phyloP scores from a whole-genome alignment of 2,329 filamentous ascomycete genomes.

The Leptosphaerulina australis region DNA sequence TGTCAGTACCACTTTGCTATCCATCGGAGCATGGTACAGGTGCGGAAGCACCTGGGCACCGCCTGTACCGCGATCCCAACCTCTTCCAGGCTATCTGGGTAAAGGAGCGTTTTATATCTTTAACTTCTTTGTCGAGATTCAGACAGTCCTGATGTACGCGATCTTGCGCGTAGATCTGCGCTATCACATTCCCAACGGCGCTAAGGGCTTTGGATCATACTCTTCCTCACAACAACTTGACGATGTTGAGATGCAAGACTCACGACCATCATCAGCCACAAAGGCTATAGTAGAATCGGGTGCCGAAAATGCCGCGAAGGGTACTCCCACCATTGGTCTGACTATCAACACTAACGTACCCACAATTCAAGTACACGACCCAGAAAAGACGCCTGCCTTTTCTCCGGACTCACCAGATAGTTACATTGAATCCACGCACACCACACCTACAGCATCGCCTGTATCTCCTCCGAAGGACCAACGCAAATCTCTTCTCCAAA shows the following conservation, averaged over 20 bases:
- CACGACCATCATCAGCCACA: constrained; percentile 19
- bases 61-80: constrained; percentile 52
- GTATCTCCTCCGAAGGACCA: constrained; percentile 8
- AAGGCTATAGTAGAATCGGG: background rate
- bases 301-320: background rate
- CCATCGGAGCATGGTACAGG: constrained; percentile 73
- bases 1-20: constrained; percentile 64
- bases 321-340: constrained; percentile 3
- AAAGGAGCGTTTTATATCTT: constrained; percentile 80
- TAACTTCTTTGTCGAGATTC: constrained; percentile 75
- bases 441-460: constrained; percentile 8
- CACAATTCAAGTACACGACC: constrained; percentile 8
- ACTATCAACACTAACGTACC: constrained; percentile 12
- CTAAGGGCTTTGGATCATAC: constrained; percentile 54
- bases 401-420: constrained; percentile 7
- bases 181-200: constrained; percentile 76
- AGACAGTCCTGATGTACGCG: constrained; percentile 71
- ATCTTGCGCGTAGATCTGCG: constrained; percentile 72
- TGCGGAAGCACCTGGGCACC: constrained; percentile 63
- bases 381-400: constrained; percentile 11
- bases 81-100: constrained; percentile 71
- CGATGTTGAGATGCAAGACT: constrained; percentile 29
- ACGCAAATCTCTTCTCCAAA: constrained; percentile 8
- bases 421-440: background rate
- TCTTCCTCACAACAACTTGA: constrained; percentile 16